phyloP scores from a whole-genome alignment of 495 filamentous ascomycete genomes.

The Aspergillus heteromorphus region DNA sequence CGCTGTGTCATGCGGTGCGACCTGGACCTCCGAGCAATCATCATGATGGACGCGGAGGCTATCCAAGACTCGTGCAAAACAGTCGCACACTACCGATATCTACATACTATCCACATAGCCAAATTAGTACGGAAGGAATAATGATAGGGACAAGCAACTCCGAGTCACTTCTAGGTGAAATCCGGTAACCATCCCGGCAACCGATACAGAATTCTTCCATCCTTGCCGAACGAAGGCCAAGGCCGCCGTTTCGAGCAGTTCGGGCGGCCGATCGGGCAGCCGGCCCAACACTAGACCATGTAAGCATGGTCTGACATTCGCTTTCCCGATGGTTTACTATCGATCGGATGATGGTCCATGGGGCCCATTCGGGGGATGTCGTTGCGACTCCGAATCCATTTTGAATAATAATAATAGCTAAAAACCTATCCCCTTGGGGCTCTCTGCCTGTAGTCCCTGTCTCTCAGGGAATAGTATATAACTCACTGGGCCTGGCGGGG shows the following conservation, averaged over 20 bases:
- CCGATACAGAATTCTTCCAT: neutral
- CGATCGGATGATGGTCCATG: neutral
- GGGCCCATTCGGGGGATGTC: neutral
- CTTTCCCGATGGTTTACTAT: constrained; percentile 1
- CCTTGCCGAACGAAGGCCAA: neutral
- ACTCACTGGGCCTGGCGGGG: neutral
- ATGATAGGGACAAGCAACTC: neutral
- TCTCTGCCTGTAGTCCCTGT: too few species aligned
- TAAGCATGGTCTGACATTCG: constrained; percentile 3
- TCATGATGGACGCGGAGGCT: too few species aligned
- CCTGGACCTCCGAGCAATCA: too few species aligned
- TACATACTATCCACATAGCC: too few species aligned
- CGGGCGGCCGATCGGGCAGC: neutral
- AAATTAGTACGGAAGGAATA: neutral
- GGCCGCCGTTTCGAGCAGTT: neutral
- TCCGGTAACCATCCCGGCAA: neutral
- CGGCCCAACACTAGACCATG: neutral
- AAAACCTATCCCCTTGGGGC: neutral
- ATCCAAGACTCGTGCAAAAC: too few species aligned
- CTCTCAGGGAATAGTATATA: too few species aligned
- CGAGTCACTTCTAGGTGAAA: too few species aligned
- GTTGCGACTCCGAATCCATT: neutral
- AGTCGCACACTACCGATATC: too few species aligned
- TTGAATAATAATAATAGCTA: neutral
- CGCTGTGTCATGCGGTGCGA: too few species aligned